Percentiles rank a stretch among this genome's conserved stretches.
These are phyloP conservation scores for Avena atlantica DNA, from an alignment of 176 grass and related monocot species.

Conservation along the genomic window DNA sequence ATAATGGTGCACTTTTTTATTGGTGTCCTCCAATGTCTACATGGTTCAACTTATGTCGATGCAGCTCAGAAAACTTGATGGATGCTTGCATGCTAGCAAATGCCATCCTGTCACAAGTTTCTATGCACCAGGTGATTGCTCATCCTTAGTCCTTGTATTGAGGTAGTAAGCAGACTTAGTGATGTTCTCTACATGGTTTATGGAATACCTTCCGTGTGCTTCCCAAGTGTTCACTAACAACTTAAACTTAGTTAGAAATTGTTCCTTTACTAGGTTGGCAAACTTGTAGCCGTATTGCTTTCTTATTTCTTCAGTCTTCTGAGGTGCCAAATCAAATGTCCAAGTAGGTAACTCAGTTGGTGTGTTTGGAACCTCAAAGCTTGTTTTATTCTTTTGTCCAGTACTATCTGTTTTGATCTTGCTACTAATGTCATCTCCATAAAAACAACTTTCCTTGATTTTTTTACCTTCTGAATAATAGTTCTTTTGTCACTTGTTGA, in stretches of 20 bases:
- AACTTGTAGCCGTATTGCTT: neutral
- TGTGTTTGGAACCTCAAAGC: neutral
- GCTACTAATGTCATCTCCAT: neutral
- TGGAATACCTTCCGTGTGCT: neutral
- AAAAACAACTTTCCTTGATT: neutral
- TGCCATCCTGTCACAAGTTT: slow-evolving; percentile 4
- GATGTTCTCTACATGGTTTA: neutral
- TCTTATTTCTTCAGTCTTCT: neutral
- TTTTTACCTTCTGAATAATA: neutral
- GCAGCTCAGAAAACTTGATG: neutral
- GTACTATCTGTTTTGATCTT: neutral
- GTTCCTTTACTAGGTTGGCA: neutral
- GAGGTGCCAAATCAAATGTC: neutral
- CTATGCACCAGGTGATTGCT: neutral
- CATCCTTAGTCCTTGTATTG: neutral
- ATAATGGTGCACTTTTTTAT: neutral
- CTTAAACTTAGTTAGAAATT: neutral
- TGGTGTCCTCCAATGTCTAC: neutral
- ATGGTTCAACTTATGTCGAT: neutral
- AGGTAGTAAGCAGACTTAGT: neutral
- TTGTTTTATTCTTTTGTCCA: neutral
- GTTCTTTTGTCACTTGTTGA: neutral
- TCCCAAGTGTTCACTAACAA: neutral
- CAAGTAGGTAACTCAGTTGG: neutral
- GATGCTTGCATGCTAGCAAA: neutral